Evolutionary conservation across 2,329 filamentous ascomycete genomes (phyloP), one percentile per base, ranked within the genome.

Genomic region (Rosellinia necatrix): DNA sequence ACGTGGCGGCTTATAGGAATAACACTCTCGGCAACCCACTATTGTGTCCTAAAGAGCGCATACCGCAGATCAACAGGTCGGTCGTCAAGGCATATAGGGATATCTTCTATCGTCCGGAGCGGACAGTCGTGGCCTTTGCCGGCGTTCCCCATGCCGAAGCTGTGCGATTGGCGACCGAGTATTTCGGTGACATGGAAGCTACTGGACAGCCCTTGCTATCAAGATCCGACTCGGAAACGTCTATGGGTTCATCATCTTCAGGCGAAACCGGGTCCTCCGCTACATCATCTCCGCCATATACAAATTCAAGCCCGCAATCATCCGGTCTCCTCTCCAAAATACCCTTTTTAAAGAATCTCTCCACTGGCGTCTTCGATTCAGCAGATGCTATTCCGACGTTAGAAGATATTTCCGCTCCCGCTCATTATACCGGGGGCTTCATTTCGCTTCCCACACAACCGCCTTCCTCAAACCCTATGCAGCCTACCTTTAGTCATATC

Each of bases 21-120:
- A 97, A 99, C 76, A 97, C 94, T 0, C 81, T 99, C 10, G 94
- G 94, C 32, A 96, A 97, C 74, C 94, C 94, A 3, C 74, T 99
- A 63, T 76, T 99, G 47, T 99, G 94, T 71, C 94, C 94, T 0
- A 85, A 89, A 69, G 93, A 97, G 67, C 81, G 92, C 47, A 76
- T 99, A 53, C 78, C 76, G 0, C 77, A 83, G 64, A 99, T 99
- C 67, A 81, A 92, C 70, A 84, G 83, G 64, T 75, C 80, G 24
- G 87, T 89, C 6, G 86, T 97, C 49, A 78, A 89, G 67, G 83
- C 86, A 58, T 99, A 99, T 71, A 79, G 93, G 34, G 83, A 88
- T 49, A 78, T 87, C 1, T 97, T 97, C 69, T 97, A 92, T 77
- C 84, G 84, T 48, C 94, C 94, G 0, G 92, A 97, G 71, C 81